Evolutionary conservation across 495 filamentous ascomycete genomes (phyloP), one percentile per base, ranked within the genome.

Genomic region (Podospora anserina): DNA sequence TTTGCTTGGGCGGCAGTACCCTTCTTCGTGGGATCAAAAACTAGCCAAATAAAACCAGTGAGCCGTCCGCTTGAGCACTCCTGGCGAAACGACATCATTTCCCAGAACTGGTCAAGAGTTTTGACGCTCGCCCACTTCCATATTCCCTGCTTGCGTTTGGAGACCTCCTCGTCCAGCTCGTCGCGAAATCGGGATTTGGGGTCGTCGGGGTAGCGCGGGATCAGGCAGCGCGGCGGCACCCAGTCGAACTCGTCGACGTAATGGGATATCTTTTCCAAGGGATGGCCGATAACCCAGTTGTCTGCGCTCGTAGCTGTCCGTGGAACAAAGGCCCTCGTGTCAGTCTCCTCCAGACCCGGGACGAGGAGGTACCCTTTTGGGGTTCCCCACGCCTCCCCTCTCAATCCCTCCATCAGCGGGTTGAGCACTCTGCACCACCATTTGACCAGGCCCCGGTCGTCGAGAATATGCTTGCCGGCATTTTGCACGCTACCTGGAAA

Each of bases 51-150:
- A 74, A 99, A 99, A 0, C 95, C 96, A 0, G 97, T 96, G 65
- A 97, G 77, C 23, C 93, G 83, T 3, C 95, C 95, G 16, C 92
- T 89, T 27, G 93, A 94, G 75, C 95, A 99, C 77, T 99, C 95
- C 76, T 98, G 95, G 32, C 95, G 84, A 74, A 92, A 97, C 16
- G 93, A 90, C 95, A 99, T 98, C 87, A 95, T 89, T 66, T 99
- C 95, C 95, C 95, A 99, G 78, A 99, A 99, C 70, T 94, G 89
- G 34, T 94, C 92, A 34, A 98, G 77, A 0, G 89, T 90, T 70
- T 82, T 87, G 19, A 97, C 89, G 71, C 89, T 93, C 71, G 86
- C 89, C 95, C 95, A 99, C 63, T 86, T 81, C 0, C 90, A 92
- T 16, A 84, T 82, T 20, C 76, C 75, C 4, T 81, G 69, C 63